Evolutionary conservation across 805 yeast genomes (phyloP).

Genomic region (Lachancea kluyveri): DNA sequence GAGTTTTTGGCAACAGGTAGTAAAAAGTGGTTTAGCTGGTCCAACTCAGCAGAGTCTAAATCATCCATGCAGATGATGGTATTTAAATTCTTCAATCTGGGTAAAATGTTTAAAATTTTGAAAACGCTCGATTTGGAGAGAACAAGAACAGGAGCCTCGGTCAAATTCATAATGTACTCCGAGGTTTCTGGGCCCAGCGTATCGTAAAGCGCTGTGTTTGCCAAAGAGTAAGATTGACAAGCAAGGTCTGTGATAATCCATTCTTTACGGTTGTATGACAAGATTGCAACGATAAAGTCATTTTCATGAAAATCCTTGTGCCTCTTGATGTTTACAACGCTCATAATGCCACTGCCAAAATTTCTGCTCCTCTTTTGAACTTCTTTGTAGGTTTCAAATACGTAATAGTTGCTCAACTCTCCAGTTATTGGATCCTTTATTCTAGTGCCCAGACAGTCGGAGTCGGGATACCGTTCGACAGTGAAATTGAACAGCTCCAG

Average conservation of each 20-base stretch:
- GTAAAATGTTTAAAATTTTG: slow-evolving; percentile 41
- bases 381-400: slow-evolving; percentile 37
- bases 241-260: slow-evolving; percentile 71
- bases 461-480: slow-evolving; percentile 31
- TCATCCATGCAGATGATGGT: slow-evolving; percentile 53
- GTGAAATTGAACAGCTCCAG: slow-evolving; percentile 40
- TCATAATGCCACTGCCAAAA: slow-evolving; percentile 51
- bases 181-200: slow-evolving; percentile 57
- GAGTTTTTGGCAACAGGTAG: slow-evolving; percentile 22
- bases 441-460: slow-evolving; percentile 44
- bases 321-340: slow-evolving; percentile 36
- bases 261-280: slow-evolving; percentile 54
- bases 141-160: slow-evolving; percentile 57
- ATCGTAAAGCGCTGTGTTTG: slow-evolving; percentile 52
- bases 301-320: slow-evolving; percentile 24
- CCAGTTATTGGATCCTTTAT: slow-evolving; percentile 27
- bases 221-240: slow-evolving; percentile 48
- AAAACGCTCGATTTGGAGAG: slow-evolving; percentile 47
- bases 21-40: slow-evolving; percentile 26
- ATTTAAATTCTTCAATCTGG: slow-evolving; percentile 37
- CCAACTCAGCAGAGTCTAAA: slow-evolving; percentile 31
- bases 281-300: slow-evolving; percentile 47
- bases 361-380: slow-evolving; percentile 38
- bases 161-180: slow-evolving; percentile 52
- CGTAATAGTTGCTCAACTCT: slow-evolving; percentile 37